Evolutionary conservation across 768 basidiomycete genomes (phyloP), one percentile per base, ranked within the genome.

Genomic region (Naganishia randhawae): DNA sequence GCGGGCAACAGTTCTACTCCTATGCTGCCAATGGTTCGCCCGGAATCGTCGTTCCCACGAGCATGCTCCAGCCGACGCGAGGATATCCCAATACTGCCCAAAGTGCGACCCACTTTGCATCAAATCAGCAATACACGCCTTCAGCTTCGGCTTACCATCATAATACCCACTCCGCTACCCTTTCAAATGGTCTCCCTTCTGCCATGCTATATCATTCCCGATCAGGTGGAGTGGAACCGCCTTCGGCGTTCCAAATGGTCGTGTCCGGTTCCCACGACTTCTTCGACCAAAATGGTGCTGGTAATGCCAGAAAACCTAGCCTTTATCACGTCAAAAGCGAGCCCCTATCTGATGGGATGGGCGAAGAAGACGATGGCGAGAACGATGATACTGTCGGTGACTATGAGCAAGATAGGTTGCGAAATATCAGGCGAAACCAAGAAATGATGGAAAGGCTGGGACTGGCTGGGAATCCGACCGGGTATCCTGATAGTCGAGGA

Each of bases 381-480:
- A 64, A 64, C 27, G 53, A 31, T 22, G 67, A 48, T 32, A 57
- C 45, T 9, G 22, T 62, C 4, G 48, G 32, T 22, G 78, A 78
- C 7, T 80, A 80, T 37, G 78, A 80, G 71, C 57, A 74, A 48
- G 76, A 78, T 70, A 51, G 78, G 48, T 65, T 71, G 55, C 66
- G 65, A 41, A 73, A 75, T 22, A 80, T 80, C 50, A 69, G 70
- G 70, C 68, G 66, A 8, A 80, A 80, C 50, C 69, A 71, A 57
- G 73, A 76, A 70, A 50, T 78, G 39, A 62, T 80, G 45, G 75
- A 75, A 39, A 73, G 73, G 25, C 63, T 80, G 6, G 78, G 78
- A 14, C 55, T 80, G 5, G 74, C 74, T 50, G 70, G 69, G 19
- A 52, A 17, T 37, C 42, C 66, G 4, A n/a, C 16, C 22, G 37